Evolutionary conservation across 2,329 filamentous ascomycete genomes (phyloP), one percentile per base, ranked within the genome.

Genomic region (Diaporthe destruens): DNA sequence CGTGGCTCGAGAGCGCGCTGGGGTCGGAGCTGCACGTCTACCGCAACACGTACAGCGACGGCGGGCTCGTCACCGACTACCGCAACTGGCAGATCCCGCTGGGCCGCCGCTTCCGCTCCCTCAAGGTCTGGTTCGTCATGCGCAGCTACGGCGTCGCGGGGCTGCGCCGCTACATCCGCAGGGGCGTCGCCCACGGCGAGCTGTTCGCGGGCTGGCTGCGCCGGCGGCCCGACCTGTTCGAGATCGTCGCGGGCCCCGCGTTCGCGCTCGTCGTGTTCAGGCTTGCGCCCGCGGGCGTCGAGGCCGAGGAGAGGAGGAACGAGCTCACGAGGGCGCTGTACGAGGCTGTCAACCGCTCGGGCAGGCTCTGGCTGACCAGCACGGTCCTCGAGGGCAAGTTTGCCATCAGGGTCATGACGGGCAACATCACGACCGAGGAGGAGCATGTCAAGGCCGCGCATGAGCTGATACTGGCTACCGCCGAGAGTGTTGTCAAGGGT

Each of bases 71-170:
- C 0, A 98, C 94, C 32, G 96, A 98, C 82, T 98, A 98, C 85
- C 90, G 96, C 59, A 95, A 98, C 86, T 98, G 96, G 96, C 95
- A 98, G 84, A 97, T 98, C 78, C 95, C 96, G 0, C 90, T 98
- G 0, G 96, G 96, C 11, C 88, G 96, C 3, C 88, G 96, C 20
- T 98, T 98, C 87, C 89, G 96, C 74, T 91, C 92, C 3, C 84
- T 98, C 72, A 98, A 98, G 85, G 91, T 98, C 75, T 98, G 96
- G 96, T 98, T 98, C 80, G 95, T 98, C 9, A 85, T 98, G 77
- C 88, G 96, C 56, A 91, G 89, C 55, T 98, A 95, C 79, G 96
- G 96, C 0, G 77, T 75, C 67, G 86, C 87, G 39, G 96, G 95
- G 0, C 82, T 98, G 78, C 91, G 91, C 76, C 87, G 84, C 6